phyloP scores from a whole-genome alignment of 2,329 filamentous ascomycete species.

The Hypoxylon sp. region DNA sequence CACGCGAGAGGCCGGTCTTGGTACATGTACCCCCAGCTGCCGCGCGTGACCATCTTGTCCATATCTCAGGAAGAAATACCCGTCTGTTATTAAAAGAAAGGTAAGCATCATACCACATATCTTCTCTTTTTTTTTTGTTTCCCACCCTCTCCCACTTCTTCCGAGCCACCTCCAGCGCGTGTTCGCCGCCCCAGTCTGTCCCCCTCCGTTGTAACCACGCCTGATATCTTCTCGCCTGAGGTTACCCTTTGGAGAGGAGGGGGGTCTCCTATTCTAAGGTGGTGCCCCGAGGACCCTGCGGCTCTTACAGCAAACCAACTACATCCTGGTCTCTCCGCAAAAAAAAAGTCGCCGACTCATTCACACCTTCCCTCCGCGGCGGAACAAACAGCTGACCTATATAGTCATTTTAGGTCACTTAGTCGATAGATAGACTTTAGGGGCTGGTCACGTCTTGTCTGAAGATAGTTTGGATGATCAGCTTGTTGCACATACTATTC shows the following conservation, averaged over 20 bases:
- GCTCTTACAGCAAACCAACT: constrained; percentile 30
- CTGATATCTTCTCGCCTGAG: constrained; percentile 14
- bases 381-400: constrained; percentile 24
- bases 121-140: no score
- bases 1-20: constrained; percentile 8
- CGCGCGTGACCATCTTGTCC: constrained; percentile 26
- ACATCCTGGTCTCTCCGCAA: constrained; percentile 19
- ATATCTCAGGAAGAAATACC: constrained; percentile 17
- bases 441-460: constrained; percentile 6
- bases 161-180: background rate
- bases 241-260: constrained; percentile 22
- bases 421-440: constrained; percentile 27
- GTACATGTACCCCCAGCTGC: constrained; percentile 12
- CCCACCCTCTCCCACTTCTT: background rate
- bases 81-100: constrained; percentile 29
- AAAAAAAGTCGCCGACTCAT: constrained; percentile 1
- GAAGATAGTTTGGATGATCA: constrained; percentile 23
- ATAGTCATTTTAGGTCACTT: constrained; percentile 16
- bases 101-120: constrained; percentile 20
- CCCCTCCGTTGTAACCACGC: constrained; percentile 12
- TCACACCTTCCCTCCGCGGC: constrained; percentile 16
- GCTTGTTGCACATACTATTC: constrained; percentile 15
- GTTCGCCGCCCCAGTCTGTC: constrained; percentile 15
- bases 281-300: constrained; percentile 26
- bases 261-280: constrained; percentile 11